Percentiles rank a stretch among this genome's conserved stretches.
Evolutionary conservation across 306 rosid genomes (phyloP).

Genomic region (Gastrolobium villosum): DNA sequence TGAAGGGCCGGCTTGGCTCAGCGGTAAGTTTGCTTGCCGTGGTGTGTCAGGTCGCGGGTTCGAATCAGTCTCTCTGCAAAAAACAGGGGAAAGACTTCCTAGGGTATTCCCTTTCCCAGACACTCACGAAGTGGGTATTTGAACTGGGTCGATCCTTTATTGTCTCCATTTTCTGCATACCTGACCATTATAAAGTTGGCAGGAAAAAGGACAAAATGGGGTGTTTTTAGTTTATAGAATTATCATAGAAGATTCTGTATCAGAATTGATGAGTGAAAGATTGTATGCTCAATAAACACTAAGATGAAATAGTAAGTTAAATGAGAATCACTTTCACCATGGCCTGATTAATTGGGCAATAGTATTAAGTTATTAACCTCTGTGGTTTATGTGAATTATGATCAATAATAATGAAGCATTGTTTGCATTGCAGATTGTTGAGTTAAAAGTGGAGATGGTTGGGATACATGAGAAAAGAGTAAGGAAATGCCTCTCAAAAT

Average conservation of each 20-base stretch:
- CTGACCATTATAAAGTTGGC: background rate
- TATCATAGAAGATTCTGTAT: background rate
- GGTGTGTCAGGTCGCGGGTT: no score
- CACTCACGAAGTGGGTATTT: no score
- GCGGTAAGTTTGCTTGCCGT: no score
- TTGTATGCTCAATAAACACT: background rate
- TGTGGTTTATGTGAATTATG: background rate
- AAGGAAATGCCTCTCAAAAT: constrained; percentile 69
- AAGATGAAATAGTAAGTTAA: background rate
- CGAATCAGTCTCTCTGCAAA: no score
- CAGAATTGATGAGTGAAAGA: background rate
- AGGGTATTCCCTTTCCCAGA: no score
- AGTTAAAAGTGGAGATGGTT: constrained; percentile 79
- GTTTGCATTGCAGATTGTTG: constrained; percentile 62
- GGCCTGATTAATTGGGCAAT: background rate
- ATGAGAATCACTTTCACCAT: background rate
- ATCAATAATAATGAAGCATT: background rate
- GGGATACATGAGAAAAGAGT: constrained; percentile 78
- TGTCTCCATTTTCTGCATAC: background rate
- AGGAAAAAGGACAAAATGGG: background rate
- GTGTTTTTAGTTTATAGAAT: constrained; percentile 18
- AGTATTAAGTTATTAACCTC: background rate
- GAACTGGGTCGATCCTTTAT: no score
- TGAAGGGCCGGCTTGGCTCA: no score
- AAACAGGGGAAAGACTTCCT: no score